Evolutionary conservation across 768 basidiomycete species (phyloP).

Genomic region (Mycena vitilis): DNA sequence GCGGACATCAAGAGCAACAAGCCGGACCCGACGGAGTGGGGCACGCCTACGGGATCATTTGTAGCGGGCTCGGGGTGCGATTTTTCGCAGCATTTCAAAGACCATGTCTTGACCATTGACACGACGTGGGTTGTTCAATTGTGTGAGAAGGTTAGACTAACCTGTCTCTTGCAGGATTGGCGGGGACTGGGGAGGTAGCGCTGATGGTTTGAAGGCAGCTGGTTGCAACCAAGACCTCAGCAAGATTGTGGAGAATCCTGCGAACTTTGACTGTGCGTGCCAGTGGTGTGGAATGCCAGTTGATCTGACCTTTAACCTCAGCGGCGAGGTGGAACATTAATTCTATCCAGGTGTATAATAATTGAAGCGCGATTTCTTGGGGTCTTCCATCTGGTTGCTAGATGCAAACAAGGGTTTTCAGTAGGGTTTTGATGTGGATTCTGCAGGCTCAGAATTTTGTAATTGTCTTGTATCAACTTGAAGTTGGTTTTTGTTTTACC

Average conservation of each 20-base stretch:
- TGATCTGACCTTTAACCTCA: neutral
- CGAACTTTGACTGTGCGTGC: slow-evolving; percentile 11
- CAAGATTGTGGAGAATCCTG: neutral
- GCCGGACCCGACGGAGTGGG: slow-evolving; percentile 1
- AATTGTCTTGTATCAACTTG: no score
- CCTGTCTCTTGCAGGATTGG: neutral
- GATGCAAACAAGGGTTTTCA: no score
- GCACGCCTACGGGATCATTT: neutral
- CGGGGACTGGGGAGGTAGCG: slow-evolving; percentile 1
- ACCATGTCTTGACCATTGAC: slow-evolving; percentile 13
- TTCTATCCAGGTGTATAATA: neutral
- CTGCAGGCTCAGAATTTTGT: no score
- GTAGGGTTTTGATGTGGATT: no score
- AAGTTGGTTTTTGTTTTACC: no score
- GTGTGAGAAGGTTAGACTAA: neutral
- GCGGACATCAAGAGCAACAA: neutral
- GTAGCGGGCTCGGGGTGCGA: neutral
- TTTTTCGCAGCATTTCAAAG: slow-evolving; percentile 1
- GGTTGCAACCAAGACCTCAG: no score
- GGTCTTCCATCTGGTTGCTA: neutral
- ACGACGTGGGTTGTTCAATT: slow-evolving; percentile 1
- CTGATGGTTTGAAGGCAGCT: neutral
- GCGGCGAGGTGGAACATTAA: slow-evolving; percentile 17
- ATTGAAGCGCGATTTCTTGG: neutral
- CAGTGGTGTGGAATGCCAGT: neutral